Base-by-base conservation (phyloP, 352 stramenopile genomes). In the Phytophthora crassamura region DNA sequence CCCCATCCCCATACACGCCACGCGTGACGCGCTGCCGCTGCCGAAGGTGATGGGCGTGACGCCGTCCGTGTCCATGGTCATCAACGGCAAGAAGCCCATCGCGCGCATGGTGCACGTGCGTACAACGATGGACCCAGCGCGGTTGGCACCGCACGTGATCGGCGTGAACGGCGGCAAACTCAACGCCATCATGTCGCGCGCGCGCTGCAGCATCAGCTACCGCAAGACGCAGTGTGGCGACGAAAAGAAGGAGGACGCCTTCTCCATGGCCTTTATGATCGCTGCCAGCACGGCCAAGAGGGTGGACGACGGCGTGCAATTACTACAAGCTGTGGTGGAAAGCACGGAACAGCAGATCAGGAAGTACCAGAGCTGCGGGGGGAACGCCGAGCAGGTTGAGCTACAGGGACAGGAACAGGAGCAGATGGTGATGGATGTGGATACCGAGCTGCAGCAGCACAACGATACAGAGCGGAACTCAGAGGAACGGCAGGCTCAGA, bases 171-270 rank as follows among this genome's bases (percentile, higher is more conserved):
- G 74, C 25, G 65, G 65, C n/a, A 80, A 82, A 9, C 67, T 92
- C 16, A 80, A 88, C n/a, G 68, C 58, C 14, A 74, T 90, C 42
- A 89, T 90, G 79, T 69, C 71, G 32, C 75, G 78, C 41, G 73
- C 80, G 16, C 77, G 84, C 20, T 89, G 79, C 58, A 78, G 66
- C 11, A 89, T 92, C 28, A 64, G 65, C 16, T 73, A 88, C 56
- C 74, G 66, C 14, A 67, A 78, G 28, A 51, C 58, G 16, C n/a
- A 20, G 38, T 16, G 54, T n/a, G 42, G 64, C 12, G 43, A 22
- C 11, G 30, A 12, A 49, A 38, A 49, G 16, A 39, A 12, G 22
- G 16, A 12, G 43, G 39, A 33, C 12, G 28, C 56, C 7, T 85
- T 72, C 49, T 59, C 49, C 7, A 78, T 92, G 66, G 72, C 57